These are phyloP conservation scores for Diaporthe capsici DNA, from an alignment of 2,329 filamentous ascomycete species.

Conservation along the genomic window DNA sequence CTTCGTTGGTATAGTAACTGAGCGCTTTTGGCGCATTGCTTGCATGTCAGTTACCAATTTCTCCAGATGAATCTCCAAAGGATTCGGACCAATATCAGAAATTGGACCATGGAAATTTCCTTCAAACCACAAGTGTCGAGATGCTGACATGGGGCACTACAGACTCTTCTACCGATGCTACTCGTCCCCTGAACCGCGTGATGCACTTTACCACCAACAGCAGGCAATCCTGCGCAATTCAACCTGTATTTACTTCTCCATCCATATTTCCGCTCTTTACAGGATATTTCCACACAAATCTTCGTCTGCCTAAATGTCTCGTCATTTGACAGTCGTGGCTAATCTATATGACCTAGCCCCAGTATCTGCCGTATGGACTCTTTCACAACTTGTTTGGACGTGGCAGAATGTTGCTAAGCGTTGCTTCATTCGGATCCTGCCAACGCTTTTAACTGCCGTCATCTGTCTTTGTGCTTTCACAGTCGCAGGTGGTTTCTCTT, in stretches of 20 bases:
- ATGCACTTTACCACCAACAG: slow-evolving; percentile 48
- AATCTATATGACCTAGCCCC: neutral
- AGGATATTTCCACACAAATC: too few relatives aligned
- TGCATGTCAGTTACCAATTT: neutral
- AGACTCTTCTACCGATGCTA: slow-evolving; percentile 44
- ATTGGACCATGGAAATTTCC: too few relatives aligned
- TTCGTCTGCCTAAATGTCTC: too few relatives aligned
- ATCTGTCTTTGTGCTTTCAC: slow-evolving; percentile 20
- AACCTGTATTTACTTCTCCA: neutral
- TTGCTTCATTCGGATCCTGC: neutral
- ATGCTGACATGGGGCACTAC: neutral
- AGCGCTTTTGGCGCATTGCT: slow-evolving; percentile 45
- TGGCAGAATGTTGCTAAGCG: neutral
- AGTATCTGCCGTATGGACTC: neutral
- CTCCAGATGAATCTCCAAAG: too few relatives aligned
- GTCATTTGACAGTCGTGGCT: too few relatives aligned
- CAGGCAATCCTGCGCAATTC: slow-evolving; percentile 41
- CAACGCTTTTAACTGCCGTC: neutral
- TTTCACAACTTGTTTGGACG: neutral
- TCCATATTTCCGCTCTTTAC: too few relatives aligned
- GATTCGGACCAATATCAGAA: too few relatives aligned
- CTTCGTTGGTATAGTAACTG: slow-evolving; percentile 48
- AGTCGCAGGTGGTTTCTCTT: slow-evolving; percentile 30
- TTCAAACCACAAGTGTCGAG: neutral
- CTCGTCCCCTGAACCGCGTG: slow-evolving; percentile 42